Evolutionary conservation across 768 basidiomycete genomes (phyloP).

Genomic region (Naganishia randhawae): DNA sequence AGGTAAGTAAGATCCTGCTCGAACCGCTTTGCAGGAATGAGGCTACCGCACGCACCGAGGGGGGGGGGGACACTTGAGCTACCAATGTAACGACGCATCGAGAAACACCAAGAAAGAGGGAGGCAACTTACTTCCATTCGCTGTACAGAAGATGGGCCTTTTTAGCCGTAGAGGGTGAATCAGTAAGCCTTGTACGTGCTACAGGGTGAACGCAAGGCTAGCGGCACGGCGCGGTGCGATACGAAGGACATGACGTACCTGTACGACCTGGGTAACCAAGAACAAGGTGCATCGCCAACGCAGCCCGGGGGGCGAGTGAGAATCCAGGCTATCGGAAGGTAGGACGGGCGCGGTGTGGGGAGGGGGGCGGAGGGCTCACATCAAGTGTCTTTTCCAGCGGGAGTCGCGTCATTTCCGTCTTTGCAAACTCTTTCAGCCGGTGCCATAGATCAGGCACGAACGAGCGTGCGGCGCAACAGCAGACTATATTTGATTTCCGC

Average conservation of each 20-base stretch:
- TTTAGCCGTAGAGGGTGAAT: constrained; percentile 4
- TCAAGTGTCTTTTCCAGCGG: constrained; percentile 44
- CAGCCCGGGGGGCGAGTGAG: too few relatives aligned
- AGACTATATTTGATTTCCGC: constrained; percentile 30
- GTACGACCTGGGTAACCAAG: background rate
- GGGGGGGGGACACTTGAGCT: too few relatives aligned
- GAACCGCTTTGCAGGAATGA: constrained; percentile 38
- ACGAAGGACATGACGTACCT: background rate
- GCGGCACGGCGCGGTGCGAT: too few relatives aligned
- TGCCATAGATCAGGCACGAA: constrained; percentile 35
- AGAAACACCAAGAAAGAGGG: too few relatives aligned
- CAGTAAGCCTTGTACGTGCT: background rate
- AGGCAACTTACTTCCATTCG: constrained; percentile 39
- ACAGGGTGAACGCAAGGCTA: background rate
- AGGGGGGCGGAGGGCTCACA: too few relatives aligned
- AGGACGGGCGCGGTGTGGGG: too few relatives aligned
- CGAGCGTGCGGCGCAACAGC: constrained; percentile 36
- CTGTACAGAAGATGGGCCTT: constrained; percentile 40
- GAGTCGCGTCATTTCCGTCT: constrained; percentile 38
- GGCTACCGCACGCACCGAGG: constrained; percentile 16
- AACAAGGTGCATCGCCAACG: background rate
- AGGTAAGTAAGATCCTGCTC: constrained; percentile 42
- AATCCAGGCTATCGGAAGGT: too few relatives aligned
- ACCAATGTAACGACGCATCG: too few relatives aligned
- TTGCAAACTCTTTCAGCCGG: constrained; percentile 36